Base-by-base conservation (phyloP, 306 rosid genomes). In the Quercus wislizeni region DNA sequence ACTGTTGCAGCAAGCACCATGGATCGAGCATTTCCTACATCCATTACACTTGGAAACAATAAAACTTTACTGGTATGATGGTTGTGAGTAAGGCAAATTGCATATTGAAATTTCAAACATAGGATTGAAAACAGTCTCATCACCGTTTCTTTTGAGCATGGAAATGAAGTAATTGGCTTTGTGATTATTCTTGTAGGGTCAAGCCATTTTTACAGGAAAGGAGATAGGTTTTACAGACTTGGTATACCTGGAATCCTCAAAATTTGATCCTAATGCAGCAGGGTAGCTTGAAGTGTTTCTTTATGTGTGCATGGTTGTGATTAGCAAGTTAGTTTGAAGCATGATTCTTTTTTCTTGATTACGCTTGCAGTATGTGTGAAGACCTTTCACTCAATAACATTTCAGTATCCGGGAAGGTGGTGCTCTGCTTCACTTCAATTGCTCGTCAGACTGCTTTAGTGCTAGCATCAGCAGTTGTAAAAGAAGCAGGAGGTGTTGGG, bases 11-110 rank as follows among this genome's bases (percentile, higher is more conserved):
- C 92, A 30, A 80, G 86, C 18, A 82, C 86, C 12, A 51, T 70
- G 21, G 90, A 89, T 35, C 84, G 92, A 17, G 76, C 90, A 12
- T 89, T 89, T 75, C 80, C 87, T 12, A 78, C 85, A n/a, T 71
- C 78, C 15, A 79, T 86, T 59, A 78, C 83, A 2, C 84, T 86
- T 1, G 90, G 89, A 59, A 86, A 82, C 84, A 85, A 86, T 59
- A 75, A 71, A 74, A 86, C 87, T 30, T 56, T 71, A 20, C 6
- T 74, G 88, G 90, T 86, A 86, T 70, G 71, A 4, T 30, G 27
- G 9, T 33, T 15, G 1, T 27, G 41, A 63, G 28, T 28, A 17
- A 10, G 35, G 38, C 69, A 28, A 30, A 11, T 28, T 2, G 17
- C 65, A 59, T 6, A 8, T 63, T 67, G 8, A 67, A 67, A 33